phyloP scores from a whole-genome alignment of 805 yeast genomes.

The Yarrowia sp. region DNA sequence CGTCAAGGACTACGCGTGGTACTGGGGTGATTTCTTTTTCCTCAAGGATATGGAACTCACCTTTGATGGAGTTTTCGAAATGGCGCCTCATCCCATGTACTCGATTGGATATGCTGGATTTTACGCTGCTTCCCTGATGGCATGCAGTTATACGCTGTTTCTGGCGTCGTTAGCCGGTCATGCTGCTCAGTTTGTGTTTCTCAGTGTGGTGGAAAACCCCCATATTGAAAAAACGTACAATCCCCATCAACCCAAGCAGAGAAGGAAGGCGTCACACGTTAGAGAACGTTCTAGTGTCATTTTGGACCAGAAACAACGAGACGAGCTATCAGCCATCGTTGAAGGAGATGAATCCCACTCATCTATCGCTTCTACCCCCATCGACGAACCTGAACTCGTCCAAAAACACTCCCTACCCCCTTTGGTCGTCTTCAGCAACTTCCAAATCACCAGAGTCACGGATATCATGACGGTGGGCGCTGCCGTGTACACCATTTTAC shows the following conservation, averaged over 20 bases:
- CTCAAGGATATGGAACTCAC: constrained; percentile 72
- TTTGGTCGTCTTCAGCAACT: constrained; percentile 67
- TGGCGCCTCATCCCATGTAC: constrained; percentile 93
- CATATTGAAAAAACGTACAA: constrained; percentile 78
- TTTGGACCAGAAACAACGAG: too few relatives aligned
- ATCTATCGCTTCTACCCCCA: background rate
- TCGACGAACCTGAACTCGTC: constrained; percentile 13
- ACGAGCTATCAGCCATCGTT: constrained; percentile 1
- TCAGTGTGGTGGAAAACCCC: constrained; percentile 80
- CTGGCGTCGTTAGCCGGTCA: constrained; percentile 77
- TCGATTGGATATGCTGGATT: constrained; percentile 88
- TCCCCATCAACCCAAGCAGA: constrained; percentile 45
- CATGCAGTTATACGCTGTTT: constrained; percentile 74
- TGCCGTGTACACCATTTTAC: constrained; percentile 54
- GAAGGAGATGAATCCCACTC: constrained; percentile 32
- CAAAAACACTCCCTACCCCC: constrained; percentile 42
- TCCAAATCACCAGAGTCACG: constrained; percentile 67
- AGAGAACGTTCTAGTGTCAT: too few relatives aligned
- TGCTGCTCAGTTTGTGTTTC: constrained; percentile 74
- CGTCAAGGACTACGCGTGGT: constrained; percentile 91
- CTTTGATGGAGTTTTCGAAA: constrained; percentile 87
- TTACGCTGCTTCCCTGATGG: constrained; percentile 80
- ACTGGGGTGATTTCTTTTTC: constrained; percentile 93
- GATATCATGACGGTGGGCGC: constrained; percentile 60
- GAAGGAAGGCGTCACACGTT: constrained; percentile 40